Conservation (phyloP, 2,329 filamentous ascomycete species). For the Penicillium sp. region DNA sequence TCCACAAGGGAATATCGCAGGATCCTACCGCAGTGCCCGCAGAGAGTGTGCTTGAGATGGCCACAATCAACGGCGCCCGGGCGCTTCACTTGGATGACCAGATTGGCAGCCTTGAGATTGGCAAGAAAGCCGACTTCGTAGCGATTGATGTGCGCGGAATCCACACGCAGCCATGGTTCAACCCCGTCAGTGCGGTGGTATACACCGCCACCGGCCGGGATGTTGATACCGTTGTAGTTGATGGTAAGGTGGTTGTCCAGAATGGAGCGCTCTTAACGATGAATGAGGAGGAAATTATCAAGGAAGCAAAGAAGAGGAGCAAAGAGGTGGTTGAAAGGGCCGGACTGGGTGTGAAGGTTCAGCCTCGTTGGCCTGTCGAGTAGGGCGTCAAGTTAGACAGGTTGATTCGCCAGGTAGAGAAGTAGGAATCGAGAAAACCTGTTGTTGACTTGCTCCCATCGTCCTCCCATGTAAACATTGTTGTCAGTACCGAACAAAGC, state of each 20-base stretch:
- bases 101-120: slow-evolving; percentile 38
- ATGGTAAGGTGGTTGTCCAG: slow-evolving; percentile 44
- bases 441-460: background rate
- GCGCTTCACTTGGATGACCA: slow-evolving; percentile 45
- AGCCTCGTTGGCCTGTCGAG: slow-evolving; percentile 40
- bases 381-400: background rate
- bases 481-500: too few species aligned
- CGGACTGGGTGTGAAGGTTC: slow-evolving; percentile 38
- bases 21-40: slow-evolving; percentile 48
- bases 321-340: slow-evolving; percentile 43
- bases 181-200: slow-evolving; percentile 45
- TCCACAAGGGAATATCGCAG: slow-evolving; percentile 49
- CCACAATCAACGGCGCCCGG: slow-evolving; percentile 51
- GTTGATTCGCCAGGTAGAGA: background rate
- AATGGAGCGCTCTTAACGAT: slow-evolving; percentile 39
- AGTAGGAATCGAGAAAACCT: background rate
- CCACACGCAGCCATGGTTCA: slow-evolving; percentile 43
- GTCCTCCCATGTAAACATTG: too few species aligned
- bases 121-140: slow-evolving; percentile 30
- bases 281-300: slow-evolving; percentile 44
- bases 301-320: slow-evolving; percentile 38
- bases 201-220: slow-evolving; percentile 49
- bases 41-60: slow-evolving; percentile 51
- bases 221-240: slow-evolving; percentile 48
- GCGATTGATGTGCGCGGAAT: slow-evolving; percentile 33